phyloP scores from a whole-genome alignment of 2,329 filamentous ascomycete species.

The Phaeosphaeria sp. region DNA sequence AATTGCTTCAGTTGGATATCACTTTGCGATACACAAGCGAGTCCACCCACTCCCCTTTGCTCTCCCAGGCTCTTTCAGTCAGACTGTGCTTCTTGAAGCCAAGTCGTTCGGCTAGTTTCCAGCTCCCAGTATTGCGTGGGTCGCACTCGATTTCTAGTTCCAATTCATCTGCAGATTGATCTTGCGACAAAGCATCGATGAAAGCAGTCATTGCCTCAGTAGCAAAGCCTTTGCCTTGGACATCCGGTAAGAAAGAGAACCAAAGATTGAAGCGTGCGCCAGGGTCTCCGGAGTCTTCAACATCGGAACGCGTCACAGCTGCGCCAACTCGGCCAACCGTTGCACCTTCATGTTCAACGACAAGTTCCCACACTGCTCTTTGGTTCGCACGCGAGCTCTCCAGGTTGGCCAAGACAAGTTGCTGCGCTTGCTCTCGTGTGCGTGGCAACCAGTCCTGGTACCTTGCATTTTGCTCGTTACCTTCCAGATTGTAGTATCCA shows the following conservation, averaged over 20 bases:
- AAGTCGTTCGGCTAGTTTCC: constrained; percentile 39
- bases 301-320: constrained; percentile 13
- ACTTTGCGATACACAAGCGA: constrained; percentile 35
- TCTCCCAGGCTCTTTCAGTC: constrained; percentile 33
- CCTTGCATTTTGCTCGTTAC: constrained; percentile 28
- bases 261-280: constrained; percentile 32
- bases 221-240: constrained; percentile 36
- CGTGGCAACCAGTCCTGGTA: constrained; percentile 33
- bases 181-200: constrained; percentile 20
- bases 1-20: background rate
- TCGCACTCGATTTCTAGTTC: constrained; percentile 46
- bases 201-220: constrained; percentile 42
- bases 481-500: constrained; percentile 33
- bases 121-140: constrained; percentile 38
- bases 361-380: constrained; percentile 37
- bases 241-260: constrained; percentile 37
- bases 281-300: background rate
- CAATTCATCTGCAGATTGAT: constrained; percentile 14
- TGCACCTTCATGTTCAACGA: constrained; percentile 23
- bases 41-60: constrained; percentile 45
- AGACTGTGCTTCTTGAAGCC: constrained; percentile 36
- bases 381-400: constrained; percentile 17
- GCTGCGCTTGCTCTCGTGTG: constrained; percentile 27
- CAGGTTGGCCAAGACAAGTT: constrained; percentile 27
- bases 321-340: constrained; percentile 44